These are phyloP conservation scores for Tolypocladium cylindrosporum DNA, from an alignment of 2,329 filamentous ascomycete species.

Conservation along the genomic window DNA sequence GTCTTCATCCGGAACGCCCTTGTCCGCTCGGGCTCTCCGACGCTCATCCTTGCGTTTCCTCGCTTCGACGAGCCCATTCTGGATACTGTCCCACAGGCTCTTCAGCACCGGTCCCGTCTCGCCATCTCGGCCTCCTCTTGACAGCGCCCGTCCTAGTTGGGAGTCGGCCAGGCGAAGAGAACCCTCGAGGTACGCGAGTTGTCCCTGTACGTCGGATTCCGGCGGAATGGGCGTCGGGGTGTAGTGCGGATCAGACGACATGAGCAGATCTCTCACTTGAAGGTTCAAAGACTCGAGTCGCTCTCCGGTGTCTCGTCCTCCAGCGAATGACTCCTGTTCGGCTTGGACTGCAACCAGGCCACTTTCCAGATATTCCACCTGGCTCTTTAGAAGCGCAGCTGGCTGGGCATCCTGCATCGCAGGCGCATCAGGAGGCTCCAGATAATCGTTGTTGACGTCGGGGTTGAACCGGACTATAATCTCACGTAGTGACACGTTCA, in stretches of 20 bases:
- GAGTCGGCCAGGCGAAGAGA: constrained; percentile 41
- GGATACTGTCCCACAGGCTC: constrained; percentile 48
- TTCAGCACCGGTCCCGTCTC: constrained; percentile 47
- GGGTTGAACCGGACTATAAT: constrained; percentile 57
- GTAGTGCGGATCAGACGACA: constrained; percentile 35
- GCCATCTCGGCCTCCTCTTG: constrained; percentile 24
- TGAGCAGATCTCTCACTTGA: constrained; percentile 50
- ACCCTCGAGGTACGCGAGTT: constrained; percentile 58
- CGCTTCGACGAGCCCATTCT: constrained; percentile 39
- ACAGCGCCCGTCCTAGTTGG: constrained; percentile 27
- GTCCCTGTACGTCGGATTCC: constrained; percentile 51
- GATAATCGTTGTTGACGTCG: constrained; percentile 35
- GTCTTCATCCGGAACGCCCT: constrained; percentile 48
- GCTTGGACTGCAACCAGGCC: constrained; percentile 51
- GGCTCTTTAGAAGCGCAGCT: constrained; percentile 37
- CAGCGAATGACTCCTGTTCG: constrained; percentile 36
- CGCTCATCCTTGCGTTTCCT: constrained; percentile 44
- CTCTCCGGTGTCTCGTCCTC: constrained; percentile 30
- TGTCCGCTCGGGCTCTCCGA: constrained; percentile 40
- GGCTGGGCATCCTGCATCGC: constrained; percentile 23
- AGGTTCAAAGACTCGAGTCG: constrained; percentile 54
- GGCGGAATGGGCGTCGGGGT: constrained; percentile 48
- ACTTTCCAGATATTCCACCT: constrained; percentile 63
- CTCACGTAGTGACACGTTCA: constrained; percentile 58
- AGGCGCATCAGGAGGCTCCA: constrained; percentile 26